A percentile compares a stretch with the other conserved stretches of the same genome.
These are phyloP conservation scores for Zangia roseola DNA, from an alignment of 768 basidiomycete genomes.

Conservation along the genomic window DNA sequence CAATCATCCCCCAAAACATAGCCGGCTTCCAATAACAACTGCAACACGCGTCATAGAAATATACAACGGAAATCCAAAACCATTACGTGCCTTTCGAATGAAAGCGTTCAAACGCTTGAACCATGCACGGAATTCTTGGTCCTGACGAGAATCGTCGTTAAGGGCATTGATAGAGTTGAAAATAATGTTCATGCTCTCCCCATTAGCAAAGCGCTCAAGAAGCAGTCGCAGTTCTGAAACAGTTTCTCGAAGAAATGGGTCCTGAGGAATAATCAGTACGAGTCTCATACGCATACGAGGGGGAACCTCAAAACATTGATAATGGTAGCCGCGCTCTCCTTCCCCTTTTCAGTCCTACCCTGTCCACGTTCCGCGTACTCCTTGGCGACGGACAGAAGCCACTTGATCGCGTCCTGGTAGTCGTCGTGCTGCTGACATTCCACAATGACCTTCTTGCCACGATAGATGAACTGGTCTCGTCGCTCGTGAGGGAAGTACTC, in stretches of 20 bases:
- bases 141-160: conserved; percentile 70
- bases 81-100: conserved; percentile 53
- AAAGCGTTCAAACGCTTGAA: conserved; percentile 62
- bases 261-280: conserved; percentile 32
- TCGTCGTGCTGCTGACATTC: conserved; percentile 93
- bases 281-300: not conserved
- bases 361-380: conserved; percentile 60
- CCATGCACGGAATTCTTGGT: conserved; percentile 75
- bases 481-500: conserved; percentile 91
- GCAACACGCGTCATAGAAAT: not conserved
- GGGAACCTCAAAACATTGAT: conserved; percentile 6
- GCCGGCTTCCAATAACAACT: conserved; percentile 77
- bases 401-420: conserved; percentile 79
- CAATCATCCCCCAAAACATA: conserved; percentile 83
- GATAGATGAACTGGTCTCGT: conserved; percentile 89
- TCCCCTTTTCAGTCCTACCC: conserved; percentile 34
- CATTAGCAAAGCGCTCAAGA: conserved; percentile 89
- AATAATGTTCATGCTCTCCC: conserved; percentile 61
- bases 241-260: conserved; percentile 56
- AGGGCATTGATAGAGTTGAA: conserved; percentile 70
- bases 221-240: conserved; percentile 69
- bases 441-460: conserved; percentile 89
- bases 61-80: not conserved
- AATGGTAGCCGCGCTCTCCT: conserved; percentile 23
- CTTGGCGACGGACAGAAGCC: conserved; percentile 64